A percentile compares a stretch with the other conserved stretches of the same genome.
These are phyloP conservation scores for Microthlaspi erraticum DNA, from an alignment of 345 rosid species.

Conservation along the genomic window DNA sequence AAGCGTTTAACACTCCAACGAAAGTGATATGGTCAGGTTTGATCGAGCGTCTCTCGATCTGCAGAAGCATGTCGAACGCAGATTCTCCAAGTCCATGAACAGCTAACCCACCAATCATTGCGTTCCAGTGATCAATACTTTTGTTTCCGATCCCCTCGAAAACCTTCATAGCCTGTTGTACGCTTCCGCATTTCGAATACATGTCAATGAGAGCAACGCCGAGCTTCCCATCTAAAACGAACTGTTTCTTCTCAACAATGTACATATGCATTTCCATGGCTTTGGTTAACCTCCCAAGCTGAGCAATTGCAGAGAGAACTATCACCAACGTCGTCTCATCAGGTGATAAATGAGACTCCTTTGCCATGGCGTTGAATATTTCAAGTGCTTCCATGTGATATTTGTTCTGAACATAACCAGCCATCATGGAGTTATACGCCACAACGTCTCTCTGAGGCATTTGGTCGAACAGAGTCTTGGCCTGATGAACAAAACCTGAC, in stretches of 20 bases:
- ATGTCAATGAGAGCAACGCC: constrained; percentile 66
- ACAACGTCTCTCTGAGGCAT: constrained; percentile 59
- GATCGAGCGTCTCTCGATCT: constrained; percentile 48
- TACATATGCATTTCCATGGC: constrained; percentile 55
- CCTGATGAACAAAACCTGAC: constrained; percentile 53
- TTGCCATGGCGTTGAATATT: constrained; percentile 54
- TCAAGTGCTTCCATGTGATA: constrained; percentile 55
- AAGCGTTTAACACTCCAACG: constrained; percentile 61
- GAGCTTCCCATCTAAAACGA: constrained; percentile 49
- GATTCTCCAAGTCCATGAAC: constrained; percentile 58
- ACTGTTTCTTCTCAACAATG: constrained; percentile 45
- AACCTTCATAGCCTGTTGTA: constrained; percentile 54
- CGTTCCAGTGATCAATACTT: constrained; percentile 64
- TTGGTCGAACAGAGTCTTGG: constrained; percentile 55
- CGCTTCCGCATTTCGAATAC: constrained; percentile 64
- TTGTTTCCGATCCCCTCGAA: constrained; percentile 48
- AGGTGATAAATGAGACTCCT: constrained; percentile 47
- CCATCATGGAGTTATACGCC: constrained; percentile 64
- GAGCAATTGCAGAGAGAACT: constrained; percentile 62
- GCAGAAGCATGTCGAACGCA: constrained; percentile 51
- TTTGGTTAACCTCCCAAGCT: constrained; percentile 54
- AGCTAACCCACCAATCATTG: constrained; percentile 65
- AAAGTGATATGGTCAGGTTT: constrained; percentile 61
- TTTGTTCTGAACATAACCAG: constrained; percentile 58
- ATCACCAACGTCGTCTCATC: constrained; percentile 56